A percentile compares a stretch with the other conserved stretches of the same genome.
phyloP scores from a whole-genome alignment of 2,329 filamentous ascomycete species.

The Neospermospora avenae region DNA sequence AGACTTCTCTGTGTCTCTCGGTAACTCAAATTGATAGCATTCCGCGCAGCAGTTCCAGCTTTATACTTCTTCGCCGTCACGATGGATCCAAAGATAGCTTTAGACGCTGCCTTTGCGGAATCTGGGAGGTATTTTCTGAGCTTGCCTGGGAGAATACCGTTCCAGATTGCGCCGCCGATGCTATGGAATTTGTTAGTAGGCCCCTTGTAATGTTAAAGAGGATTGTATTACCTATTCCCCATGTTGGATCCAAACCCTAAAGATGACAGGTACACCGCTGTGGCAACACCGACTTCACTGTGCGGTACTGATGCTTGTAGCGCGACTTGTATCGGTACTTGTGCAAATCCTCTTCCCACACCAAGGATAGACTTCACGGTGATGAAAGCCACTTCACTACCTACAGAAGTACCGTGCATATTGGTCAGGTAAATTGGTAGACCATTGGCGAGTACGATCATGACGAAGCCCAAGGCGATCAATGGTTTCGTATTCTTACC shows the following conservation, averaged over 20 bases:
- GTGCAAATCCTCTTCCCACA: background rate
- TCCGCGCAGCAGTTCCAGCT: background rate
- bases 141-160: background rate
- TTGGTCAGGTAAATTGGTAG: background rate
- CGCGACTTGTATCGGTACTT: background rate
- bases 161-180: background rate
- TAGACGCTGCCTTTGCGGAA: background rate
- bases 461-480: background rate
- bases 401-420: background rate
- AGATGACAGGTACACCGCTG: background rate
- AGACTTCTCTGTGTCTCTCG: background rate
- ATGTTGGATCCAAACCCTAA: background rate
- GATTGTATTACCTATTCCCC: background rate
- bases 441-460: background rate
- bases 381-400: background rate
- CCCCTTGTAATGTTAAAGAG: no score
- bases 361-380: background rate
- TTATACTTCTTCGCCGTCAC: conserved; percentile 1
- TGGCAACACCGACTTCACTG: background rate
- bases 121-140: background rate
- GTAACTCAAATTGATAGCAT: background rate
- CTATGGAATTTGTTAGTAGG: background rate
- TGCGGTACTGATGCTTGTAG: background rate
- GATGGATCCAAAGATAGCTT: background rate
- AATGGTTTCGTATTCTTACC: background rate